Base-by-base conservation (phyloP, 495 filamentous ascomycete species). In the Lichenothelia convexa region DNA sequence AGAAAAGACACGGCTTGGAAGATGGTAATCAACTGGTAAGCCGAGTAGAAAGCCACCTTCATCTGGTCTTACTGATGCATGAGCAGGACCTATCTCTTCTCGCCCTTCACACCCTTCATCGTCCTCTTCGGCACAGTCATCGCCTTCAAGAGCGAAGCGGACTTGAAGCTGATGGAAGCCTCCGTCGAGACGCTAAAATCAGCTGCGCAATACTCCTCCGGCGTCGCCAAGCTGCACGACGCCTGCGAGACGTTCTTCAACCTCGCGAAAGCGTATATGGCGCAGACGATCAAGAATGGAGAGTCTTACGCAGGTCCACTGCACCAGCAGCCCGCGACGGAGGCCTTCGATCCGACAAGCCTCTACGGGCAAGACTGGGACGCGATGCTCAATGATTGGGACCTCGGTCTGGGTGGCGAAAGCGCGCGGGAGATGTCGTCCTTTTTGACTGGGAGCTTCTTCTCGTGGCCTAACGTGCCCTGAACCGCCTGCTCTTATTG, bases 51-150 rank as follows among this genome's bases (percentile, higher is more conserved):
- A 20, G 32, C 8, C 5, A 41, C 31, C 18, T 22, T 39, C 15
- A 2, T 40, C 11, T 19, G 18, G 7, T 30, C 35, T 4, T 15
- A 34, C 35, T 39, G 18, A 23, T 39, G 24, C 15, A 23, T 38
- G 17, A 11, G 20, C 35, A 41, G 39, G 39, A 22, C 34, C 2
- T 22, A 19, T 4, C 39, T 41, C 33, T 38, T 41, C 39, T 41
- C 39, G 18, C 39, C 39, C 7, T 41, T 41, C 30, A 34, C 31
- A 3, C 39, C 39, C 35, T 41, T 41, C 39, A 38, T 41, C 39
- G 33, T 18, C 18, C 17, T 41, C 39, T 38, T 41, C 39, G 39
- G 39, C 30, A 30, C 18, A n/a, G 39, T 38, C 7, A 29, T 41
- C 39, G 21, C 39, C 7, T 21, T 36, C 18, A 39, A 3, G 13